Evolutionary conservation across 331 rosid genomes (phyloP).

Genomic region (Rosa hybrid): DNA sequence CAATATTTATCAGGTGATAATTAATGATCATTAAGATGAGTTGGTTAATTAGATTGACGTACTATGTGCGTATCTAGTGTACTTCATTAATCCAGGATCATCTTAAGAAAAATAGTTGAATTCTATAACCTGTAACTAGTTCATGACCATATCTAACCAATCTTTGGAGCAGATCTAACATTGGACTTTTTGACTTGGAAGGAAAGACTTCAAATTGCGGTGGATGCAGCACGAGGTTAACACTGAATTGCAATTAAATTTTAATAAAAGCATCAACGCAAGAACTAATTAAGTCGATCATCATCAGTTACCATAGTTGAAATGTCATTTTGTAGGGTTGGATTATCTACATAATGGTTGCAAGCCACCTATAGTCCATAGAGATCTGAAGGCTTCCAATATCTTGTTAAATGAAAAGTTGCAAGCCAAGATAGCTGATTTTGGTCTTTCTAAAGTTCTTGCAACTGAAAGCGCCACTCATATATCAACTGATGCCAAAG

Average conservation of each 20-base stretch:
- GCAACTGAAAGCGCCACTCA: too few relatives aligned
- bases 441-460: too few relatives aligned
- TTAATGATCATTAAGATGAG: not conserved
- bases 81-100: not conserved
- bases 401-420: too few relatives aligned
- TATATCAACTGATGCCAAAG: too few relatives aligned
- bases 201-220: constrained; percentile 26
- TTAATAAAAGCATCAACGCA: not conserved
- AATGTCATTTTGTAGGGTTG: constrained; percentile 15
- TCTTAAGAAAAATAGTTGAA: not conserved
- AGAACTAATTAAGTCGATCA: not conserved
- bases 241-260: too few relatives aligned
- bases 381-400: constrained; percentile 31
- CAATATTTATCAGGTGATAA: constrained; percentile 17
- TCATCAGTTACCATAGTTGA: not conserved
- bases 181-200: constrained; percentile 20
- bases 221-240: constrained; percentile 36
- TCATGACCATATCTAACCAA: not conserved
- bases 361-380: constrained; percentile 29
- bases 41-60: not conserved
- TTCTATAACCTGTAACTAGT: not conserved
- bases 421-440: too few relatives aligned
- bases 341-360: constrained; percentile 29
- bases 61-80: too few relatives aligned
- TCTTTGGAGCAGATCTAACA: not conserved